Evolutionary conservation across 352 stramenopile species (phyloP).

Genomic region (Pythium phragmiticola): DNA sequence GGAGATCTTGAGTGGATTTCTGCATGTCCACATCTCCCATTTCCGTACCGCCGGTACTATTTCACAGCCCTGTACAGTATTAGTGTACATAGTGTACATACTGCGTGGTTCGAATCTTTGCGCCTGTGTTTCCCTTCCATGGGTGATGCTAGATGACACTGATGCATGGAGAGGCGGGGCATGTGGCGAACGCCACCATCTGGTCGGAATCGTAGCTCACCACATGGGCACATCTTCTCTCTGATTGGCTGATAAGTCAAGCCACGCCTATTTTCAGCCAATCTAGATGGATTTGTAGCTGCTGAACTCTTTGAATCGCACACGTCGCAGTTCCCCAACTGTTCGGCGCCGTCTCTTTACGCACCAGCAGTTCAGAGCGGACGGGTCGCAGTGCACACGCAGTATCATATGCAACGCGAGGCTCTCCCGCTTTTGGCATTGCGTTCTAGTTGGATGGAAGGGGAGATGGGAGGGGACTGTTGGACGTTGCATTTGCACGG

Average conservation of each 20-base stretch:
- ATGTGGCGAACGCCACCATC: slow-evolving; percentile 1
- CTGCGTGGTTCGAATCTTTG: no score
- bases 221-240: not conserved
- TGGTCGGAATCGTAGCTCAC: slow-evolving; percentile 1
- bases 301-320: slow-evolving; percentile 21
- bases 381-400: not conserved
- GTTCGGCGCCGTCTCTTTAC: slow-evolving; percentile 20
- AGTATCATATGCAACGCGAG: not conserved
- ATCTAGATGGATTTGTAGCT: not conserved
- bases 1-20: no score
- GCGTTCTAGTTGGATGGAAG: no score
- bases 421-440: not conserved
- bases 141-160: not conserved
- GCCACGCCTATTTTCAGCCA: slow-evolving; percentile 4
- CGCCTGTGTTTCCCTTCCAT: not conserved
- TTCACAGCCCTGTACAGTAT: no score
- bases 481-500: not conserved
- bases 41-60: no score
- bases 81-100: no score
- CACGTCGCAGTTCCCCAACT: slow-evolving; percentile 19
- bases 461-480: no score
- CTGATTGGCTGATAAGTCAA: slow-evolving; percentile 9
- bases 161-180: slow-evolving; percentile 13
- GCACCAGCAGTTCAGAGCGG: not conserved
- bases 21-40: no score